Conservation (phyloP, 2,329 filamentous ascomycete species). For the Sclerotinia subarctica region DNA sequence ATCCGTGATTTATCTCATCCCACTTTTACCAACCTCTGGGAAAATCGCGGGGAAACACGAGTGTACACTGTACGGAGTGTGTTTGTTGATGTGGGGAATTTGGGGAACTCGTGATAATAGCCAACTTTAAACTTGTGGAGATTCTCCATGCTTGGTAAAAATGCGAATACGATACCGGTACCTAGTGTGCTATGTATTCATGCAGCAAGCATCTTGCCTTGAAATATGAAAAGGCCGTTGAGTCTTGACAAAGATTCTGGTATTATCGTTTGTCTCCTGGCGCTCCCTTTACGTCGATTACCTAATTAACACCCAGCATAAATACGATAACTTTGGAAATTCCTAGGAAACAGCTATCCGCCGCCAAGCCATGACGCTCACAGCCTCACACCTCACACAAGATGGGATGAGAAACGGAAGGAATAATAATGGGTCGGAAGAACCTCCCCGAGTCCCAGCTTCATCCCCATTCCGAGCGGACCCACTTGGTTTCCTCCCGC, state of each 20-base stretch:
- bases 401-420: not conserved
- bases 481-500: not conserved
- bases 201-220: not conserved
- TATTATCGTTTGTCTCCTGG: no score
- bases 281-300: not conserved
- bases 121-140: not conserved
- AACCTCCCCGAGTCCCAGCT: not conserved
- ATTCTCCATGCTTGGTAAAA: not conserved
- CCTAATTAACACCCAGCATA: not conserved
- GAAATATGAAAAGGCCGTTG: not conserved
- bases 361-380: not conserved
- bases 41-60: not conserved
- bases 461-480: not conserved
- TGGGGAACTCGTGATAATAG: constrained; percentile 2
- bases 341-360: no score
- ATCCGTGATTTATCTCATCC: constrained; percentile 5
- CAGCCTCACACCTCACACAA: not conserved
- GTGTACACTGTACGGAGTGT: no score
- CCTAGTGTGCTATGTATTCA: not conserved
- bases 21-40: constrained; percentile 9
- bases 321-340: not conserved
- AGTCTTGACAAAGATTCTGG: no score
- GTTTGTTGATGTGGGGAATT: not conserved
- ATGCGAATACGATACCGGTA: not conserved
- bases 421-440: no score